Percentiles rank a stretch among this genome's conserved stretches.
Evolutionary conservation across 2,329 filamentous ascomycete genomes (phyloP).

Genomic region (Aspergillus pseudoglaucus): DNA sequence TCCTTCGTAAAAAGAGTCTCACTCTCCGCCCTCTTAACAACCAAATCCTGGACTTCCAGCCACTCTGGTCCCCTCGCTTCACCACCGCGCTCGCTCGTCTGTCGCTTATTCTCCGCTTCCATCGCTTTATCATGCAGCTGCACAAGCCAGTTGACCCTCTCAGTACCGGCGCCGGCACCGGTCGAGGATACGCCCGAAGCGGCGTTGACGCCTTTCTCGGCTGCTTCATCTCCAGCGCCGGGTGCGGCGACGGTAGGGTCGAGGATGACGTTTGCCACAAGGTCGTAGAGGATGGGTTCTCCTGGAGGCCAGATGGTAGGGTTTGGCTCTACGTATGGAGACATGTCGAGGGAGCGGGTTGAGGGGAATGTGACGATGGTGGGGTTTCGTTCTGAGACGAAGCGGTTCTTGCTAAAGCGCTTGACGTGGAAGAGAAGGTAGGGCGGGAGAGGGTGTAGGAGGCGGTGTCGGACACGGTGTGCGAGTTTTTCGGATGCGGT

Average conservation of each 20-base stretch:
- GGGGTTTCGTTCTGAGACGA: constrained; percentile 89
- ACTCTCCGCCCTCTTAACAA: constrained; percentile 79
- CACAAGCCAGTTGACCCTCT: constrained; percentile 92
- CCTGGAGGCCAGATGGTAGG: constrained; percentile 61
- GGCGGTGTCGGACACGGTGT: constrained; percentile 79
- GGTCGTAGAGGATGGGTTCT: constrained; percentile 88
- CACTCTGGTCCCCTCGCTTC: constrained; percentile 61
- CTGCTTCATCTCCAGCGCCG: constrained; percentile 49
- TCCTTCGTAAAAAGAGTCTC: constrained; percentile 90
- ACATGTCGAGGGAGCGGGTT: constrained; percentile 73
- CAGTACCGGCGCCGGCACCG: constrained; percentile 78
- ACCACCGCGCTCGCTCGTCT: constrained; percentile 17
- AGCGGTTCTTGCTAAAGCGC: constrained; percentile 94
- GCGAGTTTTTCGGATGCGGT: constrained; percentile 82
- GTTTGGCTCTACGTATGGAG: constrained; percentile 85
- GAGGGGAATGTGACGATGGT: constrained; percentile 97
- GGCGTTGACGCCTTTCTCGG: constrained; percentile 32
- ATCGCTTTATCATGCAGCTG: constrained; percentile 74
- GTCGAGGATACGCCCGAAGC: constrained; percentile 34
- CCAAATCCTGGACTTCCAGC: constrained; percentile 90
- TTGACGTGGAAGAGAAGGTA: constrained; percentile 94
- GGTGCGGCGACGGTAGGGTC: constrained; percentile 54
- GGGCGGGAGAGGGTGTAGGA: constrained; percentile 84
- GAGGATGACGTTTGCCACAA: constrained; percentile 81
- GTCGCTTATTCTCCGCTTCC: constrained; percentile 30